phyloP scores from a whole-genome alignment of 169 alveolate species.

The Plasmodium gonderi region DNA sequence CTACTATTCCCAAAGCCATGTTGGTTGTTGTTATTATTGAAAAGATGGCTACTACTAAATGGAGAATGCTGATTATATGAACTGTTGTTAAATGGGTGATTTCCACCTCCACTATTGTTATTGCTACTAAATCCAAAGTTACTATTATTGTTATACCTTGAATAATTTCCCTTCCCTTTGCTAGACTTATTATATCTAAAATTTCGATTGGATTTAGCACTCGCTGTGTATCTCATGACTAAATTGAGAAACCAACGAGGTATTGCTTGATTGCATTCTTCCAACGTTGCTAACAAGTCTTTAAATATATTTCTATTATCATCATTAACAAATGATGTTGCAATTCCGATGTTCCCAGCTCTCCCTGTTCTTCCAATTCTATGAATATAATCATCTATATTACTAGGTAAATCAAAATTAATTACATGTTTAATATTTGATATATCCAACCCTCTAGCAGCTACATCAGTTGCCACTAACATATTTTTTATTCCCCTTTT shows the following conservation, averaged over 20 bases:
- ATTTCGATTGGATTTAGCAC: slow-evolving; percentile 55
- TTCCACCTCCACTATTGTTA: slow-evolving; percentile 2
- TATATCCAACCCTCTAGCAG: slow-evolving; percentile 98
- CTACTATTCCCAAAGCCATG: neutral
- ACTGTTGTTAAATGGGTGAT: slow-evolving; percentile 37
- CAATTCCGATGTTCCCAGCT: slow-evolving; percentile 98
- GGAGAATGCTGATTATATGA: slow-evolving; percentile 18
- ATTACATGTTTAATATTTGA: slow-evolving; percentile 95
- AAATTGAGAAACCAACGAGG: slow-evolving; percentile 85
- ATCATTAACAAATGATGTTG: slow-evolving; percentile 95
- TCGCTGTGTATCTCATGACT: slow-evolving; percentile 76
- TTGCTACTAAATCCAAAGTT: neutral
- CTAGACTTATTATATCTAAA: slow-evolving; percentile 18
- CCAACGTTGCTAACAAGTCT: slow-evolving; percentile 86
- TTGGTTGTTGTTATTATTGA: neutral
- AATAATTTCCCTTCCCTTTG: slow-evolving; percentile 9
- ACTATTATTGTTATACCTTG: slow-evolving; percentile 21
- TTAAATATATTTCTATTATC: slow-evolving; percentile 89
- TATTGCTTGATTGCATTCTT: slow-evolving; percentile 83
- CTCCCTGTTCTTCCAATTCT: slow-evolving; percentile 98
- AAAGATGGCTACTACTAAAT: neutral
- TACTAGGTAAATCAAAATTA: slow-evolving; percentile 96
- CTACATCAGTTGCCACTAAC: slow-evolving; percentile 99
- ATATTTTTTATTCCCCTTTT: slow-evolving; percentile 93
- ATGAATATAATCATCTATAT: slow-evolving; percentile 96